Percentiles rank a stretch among this genome's conserved stretches.
Evolutionary conservation across 129 eudicot genomes (phyloP).

Genomic region (Arctium lappa): DNA sequence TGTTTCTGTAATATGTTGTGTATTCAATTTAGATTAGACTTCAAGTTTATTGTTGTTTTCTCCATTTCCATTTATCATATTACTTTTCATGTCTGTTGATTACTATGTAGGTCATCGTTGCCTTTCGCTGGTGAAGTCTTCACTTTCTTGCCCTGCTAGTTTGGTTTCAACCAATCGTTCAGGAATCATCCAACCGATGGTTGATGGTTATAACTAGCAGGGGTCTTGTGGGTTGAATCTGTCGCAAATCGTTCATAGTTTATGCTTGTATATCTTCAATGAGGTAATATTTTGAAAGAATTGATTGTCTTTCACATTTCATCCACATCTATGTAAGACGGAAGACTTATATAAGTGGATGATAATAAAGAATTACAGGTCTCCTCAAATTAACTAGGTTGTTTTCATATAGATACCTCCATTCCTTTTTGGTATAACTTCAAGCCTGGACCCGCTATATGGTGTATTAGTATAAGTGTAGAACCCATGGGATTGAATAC

Average conservation of each 20-base stretch:
- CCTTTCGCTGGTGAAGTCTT: constrained; percentile 8
- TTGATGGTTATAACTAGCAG: too few species aligned
- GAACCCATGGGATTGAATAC: neutral
- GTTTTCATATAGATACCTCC: neutral
- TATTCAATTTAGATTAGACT: constrained; percentile 3
- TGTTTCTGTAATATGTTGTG: neutral
- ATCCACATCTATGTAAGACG: neutral
- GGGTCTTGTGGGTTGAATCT: too few species aligned
- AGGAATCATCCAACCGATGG: neutral
- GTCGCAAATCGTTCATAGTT: too few species aligned
- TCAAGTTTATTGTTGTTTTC: neutral
- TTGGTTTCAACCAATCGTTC: neutral
- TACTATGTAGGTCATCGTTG: constrained; percentile 10
- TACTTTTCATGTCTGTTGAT: neutral
- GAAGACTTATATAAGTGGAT: too few species aligned
- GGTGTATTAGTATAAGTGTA: neutral
- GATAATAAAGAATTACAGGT: too few species aligned
- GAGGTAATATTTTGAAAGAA: neutral
- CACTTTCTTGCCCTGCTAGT: neutral
- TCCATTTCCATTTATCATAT: neutral
- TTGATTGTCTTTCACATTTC: neutral
- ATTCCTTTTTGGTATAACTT: neutral
- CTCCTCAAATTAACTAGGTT: too few species aligned
- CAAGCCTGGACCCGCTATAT: neutral
- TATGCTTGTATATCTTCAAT: too few species aligned